These are phyloP conservation scores for Colletotrichum costaricense DNA, from an alignment of 2,329 filamentous ascomycete species.

Conservation along the genomic window DNA sequence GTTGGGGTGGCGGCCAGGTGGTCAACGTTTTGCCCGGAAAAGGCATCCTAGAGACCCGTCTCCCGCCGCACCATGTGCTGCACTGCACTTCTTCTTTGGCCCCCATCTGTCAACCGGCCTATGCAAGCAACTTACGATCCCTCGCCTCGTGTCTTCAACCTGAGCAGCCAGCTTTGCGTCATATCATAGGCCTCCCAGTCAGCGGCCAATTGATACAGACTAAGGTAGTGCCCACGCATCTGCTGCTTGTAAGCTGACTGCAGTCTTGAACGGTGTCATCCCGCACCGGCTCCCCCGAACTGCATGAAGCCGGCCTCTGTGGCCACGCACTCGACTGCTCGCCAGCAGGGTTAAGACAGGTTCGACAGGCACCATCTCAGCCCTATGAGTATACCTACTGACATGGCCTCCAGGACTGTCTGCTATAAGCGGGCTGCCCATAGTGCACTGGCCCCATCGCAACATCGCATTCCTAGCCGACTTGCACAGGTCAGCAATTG, in stretches of 20 bases:
- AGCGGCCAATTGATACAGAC: not conserved
- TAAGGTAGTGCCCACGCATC: not conserved
- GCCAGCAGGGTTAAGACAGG: not conserved
- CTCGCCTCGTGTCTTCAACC: not conserved
- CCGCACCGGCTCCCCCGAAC: not conserved
- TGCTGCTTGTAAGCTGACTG: conserved; percentile 16
- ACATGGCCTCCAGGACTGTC: not conserved
- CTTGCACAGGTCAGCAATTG: not conserved
- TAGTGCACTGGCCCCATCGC: not conserved
- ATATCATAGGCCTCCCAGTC: not conserved
- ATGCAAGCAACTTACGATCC: not conserved
- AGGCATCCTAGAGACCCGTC: not conserved
- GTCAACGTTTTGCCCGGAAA: not conserved
- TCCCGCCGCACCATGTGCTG: no score
- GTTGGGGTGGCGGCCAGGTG: not conserved
- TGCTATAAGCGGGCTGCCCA: not conserved
- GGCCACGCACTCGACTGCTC: not conserved
- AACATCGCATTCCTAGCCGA: not conserved
- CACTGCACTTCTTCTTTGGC: not conserved
- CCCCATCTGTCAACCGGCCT: not conserved
- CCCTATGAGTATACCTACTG: conserved; percentile 4
- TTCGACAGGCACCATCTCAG: conserved; percentile 15
- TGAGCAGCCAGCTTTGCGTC: not conserved
- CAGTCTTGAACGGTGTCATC: not conserved
- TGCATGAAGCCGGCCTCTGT: not conserved